phyloP scores from a whole-genome alignment of 345 rosid genomes.

The Lepidium africanum region DNA sequence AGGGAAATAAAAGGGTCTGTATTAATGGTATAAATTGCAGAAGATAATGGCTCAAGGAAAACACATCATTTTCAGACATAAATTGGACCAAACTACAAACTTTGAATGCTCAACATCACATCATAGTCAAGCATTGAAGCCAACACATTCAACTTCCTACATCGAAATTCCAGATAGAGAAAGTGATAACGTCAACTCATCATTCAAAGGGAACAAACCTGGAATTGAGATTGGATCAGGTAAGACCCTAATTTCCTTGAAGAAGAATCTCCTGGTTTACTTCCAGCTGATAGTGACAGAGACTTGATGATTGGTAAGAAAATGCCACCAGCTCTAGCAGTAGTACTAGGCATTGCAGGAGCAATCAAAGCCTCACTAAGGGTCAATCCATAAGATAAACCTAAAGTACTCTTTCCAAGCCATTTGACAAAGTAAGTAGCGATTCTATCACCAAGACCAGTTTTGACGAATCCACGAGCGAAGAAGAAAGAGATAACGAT shows the following conservation, averaged over 20 bases:
- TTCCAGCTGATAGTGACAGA: slow-evolving; percentile 70
- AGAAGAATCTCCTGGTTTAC: slow-evolving; percentile 69
- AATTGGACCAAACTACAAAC: background rate
- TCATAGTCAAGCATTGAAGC: background rate
- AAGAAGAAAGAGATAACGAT: slow-evolving; percentile 97
- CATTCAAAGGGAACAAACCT: slow-evolving; percentile 38
- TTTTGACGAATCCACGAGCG: slow-evolving; percentile 95
- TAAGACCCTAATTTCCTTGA: slow-evolving; percentile 74
- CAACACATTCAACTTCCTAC: background rate
- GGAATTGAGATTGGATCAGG: slow-evolving; percentile 74
- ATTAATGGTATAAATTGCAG: background rate
- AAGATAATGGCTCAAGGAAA: background rate
- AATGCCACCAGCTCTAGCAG: slow-evolving; percentile 93
- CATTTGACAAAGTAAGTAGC: slow-evolving; percentile 94
- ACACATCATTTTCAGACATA: background rate
- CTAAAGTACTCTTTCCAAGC: slow-evolving; percentile 86
- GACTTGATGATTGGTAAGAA: slow-evolving; percentile 91
- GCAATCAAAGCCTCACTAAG: slow-evolving; percentile 88
- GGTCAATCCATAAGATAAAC: slow-evolving; percentile 83
- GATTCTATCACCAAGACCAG: slow-evolving; percentile 87
- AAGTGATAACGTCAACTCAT: background rate
- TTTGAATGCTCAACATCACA: background rate
- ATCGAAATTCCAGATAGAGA: background rate
- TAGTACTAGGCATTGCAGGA: slow-evolving; percentile 96
- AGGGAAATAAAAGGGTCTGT: background rate